These are phyloP conservation scores for Lomentospora prolificans DNA, from an alignment of 2,329 filamentous ascomycete genomes.

Conservation along the genomic window DNA sequence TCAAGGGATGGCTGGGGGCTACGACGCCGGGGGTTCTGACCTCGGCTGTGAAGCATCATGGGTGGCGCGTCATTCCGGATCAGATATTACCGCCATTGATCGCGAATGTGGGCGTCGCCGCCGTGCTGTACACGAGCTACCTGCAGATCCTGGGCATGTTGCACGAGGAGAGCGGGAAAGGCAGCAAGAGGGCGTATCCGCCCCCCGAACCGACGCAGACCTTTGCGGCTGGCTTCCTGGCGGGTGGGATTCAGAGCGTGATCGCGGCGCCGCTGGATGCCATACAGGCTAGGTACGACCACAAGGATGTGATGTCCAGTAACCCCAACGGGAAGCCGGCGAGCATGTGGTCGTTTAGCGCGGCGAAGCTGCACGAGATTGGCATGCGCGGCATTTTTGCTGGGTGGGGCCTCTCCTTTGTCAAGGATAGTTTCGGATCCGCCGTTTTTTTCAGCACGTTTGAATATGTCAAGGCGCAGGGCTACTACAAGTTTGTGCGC, in stretches of 20 bases:
- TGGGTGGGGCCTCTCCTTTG: slow-evolving; percentile 58
- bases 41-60: slow-evolving; percentile 57
- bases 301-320: slow-evolving; percentile 31
- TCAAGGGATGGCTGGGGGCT: slow-evolving; percentile 44
- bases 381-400: slow-evolving; percentile 64
- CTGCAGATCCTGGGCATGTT: slow-evolving; percentile 57
- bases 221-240: slow-evolving; percentile 60
- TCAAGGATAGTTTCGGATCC: slow-evolving; percentile 60
- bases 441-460: slow-evolving; percentile 68
- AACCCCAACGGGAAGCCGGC: slow-evolving; percentile 30
- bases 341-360: slow-evolving; percentile 66
- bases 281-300: slow-evolving; percentile 63
- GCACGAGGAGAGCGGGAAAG: slow-evolving; percentile 51
- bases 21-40: slow-evolving; percentile 62
- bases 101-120: slow-evolving; percentile 65
- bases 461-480: slow-evolving; percentile 66
- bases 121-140: slow-evolving; percentile 67
- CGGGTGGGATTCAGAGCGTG: slow-evolving; percentile 59
- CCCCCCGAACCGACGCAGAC: slow-evolving; percentile 54
- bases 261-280: slow-evolving; percentile 68
- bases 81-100: slow-evolving; percentile 68
- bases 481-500: slow-evolving; percentile 58
- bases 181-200: slow-evolving; percentile 56
- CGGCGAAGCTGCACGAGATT: slow-evolving; percentile 56
- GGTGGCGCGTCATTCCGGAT: slow-evolving; percentile 65